A percentile compares a stretch with the other conserved stretches of the same genome.
These are phyloP conservation scores for Syzygium grande DNA, from an alignment of 345 rosid genomes.

Conservation along the genomic window DNA sequence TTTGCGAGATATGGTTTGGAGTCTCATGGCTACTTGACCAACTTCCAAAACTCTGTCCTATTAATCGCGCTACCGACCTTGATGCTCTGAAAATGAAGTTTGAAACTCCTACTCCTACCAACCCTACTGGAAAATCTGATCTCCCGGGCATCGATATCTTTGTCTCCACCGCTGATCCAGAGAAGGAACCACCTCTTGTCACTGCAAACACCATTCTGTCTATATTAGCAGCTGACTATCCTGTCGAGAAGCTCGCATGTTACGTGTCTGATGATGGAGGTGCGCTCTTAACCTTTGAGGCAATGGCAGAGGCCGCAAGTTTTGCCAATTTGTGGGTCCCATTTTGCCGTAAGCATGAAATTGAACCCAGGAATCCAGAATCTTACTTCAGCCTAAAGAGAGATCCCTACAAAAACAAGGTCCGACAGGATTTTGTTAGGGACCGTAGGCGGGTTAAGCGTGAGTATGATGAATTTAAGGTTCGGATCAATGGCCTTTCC, in stretches of 20 bases:
- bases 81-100: constrained; percentile 15
- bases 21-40: constrained; percentile 19
- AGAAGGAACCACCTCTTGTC: constrained; percentile 18
- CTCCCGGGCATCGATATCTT: constrained; percentile 20
- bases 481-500: constrained; percentile 13
- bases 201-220: constrained; percentile 17
- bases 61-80: constrained; percentile 11
- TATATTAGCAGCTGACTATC: constrained; percentile 22
- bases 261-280: constrained; percentile 23
- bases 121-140: constrained; percentile 17
- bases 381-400: constrained; percentile 20
- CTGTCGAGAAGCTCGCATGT: constrained; percentile 18
- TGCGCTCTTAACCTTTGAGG: constrained; percentile 14
- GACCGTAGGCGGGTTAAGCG: constrained; percentile 24
- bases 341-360: constrained; percentile 17
- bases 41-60: constrained; percentile 21
- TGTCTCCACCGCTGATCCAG: constrained; percentile 16
- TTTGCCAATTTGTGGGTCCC: constrained; percentile 25
- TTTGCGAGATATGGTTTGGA: constrained; percentile 20
- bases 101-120: constrained; percentile 7
- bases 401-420: constrained; percentile 20
- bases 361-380: constrained; percentile 24
- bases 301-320: constrained; percentile 18
- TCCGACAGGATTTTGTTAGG: constrained; percentile 12
- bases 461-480: constrained; percentile 25